phyloP scores from a whole-genome alignment of 176 grass and related monocot species.

The Lolium rigidum region DNA sequence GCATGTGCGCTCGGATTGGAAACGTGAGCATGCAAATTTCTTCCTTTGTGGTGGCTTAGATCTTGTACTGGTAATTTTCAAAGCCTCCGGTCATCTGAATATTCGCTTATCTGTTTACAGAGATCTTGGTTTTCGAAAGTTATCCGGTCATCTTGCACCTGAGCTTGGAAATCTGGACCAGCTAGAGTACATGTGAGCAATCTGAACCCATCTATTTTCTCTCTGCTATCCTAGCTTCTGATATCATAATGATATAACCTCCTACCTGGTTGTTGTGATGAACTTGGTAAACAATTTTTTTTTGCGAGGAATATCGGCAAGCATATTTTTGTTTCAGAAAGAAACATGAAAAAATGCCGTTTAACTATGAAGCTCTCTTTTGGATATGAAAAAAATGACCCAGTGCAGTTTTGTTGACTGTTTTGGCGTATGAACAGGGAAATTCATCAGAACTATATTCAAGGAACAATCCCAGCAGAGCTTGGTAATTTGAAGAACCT shows the following conservation, averaged over 20 bases:
- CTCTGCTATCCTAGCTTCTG: background rate
- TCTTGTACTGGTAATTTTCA: background rate
- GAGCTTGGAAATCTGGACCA: background rate
- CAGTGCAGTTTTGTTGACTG: background rate
- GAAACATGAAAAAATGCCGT: too few species aligned
- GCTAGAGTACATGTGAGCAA: constrained; percentile 3
- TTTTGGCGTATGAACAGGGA: background rate
- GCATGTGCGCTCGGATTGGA: background rate
- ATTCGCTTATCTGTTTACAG: background rate
- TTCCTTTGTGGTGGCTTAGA: background rate
- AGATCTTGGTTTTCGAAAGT: background rate
- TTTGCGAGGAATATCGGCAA: too few species aligned
- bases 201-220: background rate
- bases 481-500: background rate
- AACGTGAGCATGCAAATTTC: background rate
- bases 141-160: background rate
- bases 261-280: background rate
- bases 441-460: background rate
- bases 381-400: background rate
- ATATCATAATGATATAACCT: background rate
- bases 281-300: too few species aligned
- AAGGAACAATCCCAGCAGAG: background rate
- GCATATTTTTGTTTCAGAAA: too few species aligned
- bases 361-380: too few species aligned
- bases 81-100: background rate